phyloP scores from a whole-genome alignment of 2,329 filamentous ascomycete genomes.

The Trichothecium sympodiale region DNA sequence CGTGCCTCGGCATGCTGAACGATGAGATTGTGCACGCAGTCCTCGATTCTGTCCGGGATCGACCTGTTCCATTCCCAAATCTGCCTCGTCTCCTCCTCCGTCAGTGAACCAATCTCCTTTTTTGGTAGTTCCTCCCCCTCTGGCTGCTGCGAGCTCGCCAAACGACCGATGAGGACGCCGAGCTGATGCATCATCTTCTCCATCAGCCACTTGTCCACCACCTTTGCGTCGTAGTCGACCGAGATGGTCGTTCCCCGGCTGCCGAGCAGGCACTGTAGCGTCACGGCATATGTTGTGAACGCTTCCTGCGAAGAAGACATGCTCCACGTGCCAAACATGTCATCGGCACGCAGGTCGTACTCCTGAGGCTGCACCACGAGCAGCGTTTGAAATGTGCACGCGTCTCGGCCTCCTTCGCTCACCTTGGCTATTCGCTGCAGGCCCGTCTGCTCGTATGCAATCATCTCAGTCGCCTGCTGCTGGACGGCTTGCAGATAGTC shows the following conservation, averaged over 20 bases:
- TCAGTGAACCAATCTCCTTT: too few relatives aligned
- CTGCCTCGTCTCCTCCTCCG: not conserved
- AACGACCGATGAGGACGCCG: not conserved
- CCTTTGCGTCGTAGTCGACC: too few relatives aligned
- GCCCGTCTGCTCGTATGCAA: too few relatives aligned
- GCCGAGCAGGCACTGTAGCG: too few relatives aligned
- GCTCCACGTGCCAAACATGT: not conserved
- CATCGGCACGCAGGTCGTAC: not conserved
- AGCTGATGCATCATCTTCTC: constrained; percentile 1
- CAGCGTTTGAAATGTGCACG: constrained; percentile 15
- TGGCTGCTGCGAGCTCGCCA: too few relatives aligned
- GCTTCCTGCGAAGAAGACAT: too few relatives aligned
- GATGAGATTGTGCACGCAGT: constrained; percentile 1
- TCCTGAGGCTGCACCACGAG: constrained; percentile 13
- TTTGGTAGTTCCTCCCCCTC: too few relatives aligned
- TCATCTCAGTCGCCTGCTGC: constrained; percentile 6
- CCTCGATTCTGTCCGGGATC: not conserved
- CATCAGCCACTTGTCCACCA: constrained; percentile 1
- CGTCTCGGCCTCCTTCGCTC: constrained; percentile 7
- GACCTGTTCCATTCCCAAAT: constrained; percentile 1
- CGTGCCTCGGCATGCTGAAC: not conserved
- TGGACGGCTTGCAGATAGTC: constrained; percentile 11
- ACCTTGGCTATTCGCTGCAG: constrained; percentile 9
- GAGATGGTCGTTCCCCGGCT: too few relatives aligned
- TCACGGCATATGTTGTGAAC: too few relatives aligned